Evolutionary conservation across 2,329 filamentous ascomycete species (phyloP), one percentile per base, ranked within the genome.

Genomic region (Chrysosporium queenslandicum): DNA sequence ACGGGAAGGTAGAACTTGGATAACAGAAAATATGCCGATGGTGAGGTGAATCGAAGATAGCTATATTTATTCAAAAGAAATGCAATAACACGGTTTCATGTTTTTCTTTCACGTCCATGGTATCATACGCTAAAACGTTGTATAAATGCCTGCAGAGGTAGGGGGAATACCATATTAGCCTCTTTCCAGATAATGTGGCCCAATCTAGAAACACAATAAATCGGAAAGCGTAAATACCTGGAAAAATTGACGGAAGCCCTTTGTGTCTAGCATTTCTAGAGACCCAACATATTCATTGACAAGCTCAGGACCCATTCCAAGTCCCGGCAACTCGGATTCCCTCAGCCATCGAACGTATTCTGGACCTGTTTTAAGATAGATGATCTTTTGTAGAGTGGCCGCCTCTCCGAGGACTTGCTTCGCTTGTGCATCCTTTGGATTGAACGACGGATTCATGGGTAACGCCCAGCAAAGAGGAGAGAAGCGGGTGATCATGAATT

Each of bases 401-500:
- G 94, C 88, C 72, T 98, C 92, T 52, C 82, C 83, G 36, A 98
- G 78, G 1, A 96, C 86, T 67, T 90, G 85, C 66, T 86, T 86
- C 30, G 86, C 86, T 71, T 95, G 89, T 1, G 90, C 89, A 66
- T 98, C 92, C 57, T 83, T 82, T 1, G 87, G 81, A 58, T 85
- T 85, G 76, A 97, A 96, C 18, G 78, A 78, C 4, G 85, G 76
- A 41, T 90, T 85, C 36, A 81, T 81, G 32, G 94, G 81, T 5
- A 97, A 82, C 37, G 87, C 85, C 92, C 92, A 98, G 66, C 86
- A 90, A 6, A 94, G 77, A 0, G 86, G 80, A 54, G 94, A 91
- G 72, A 98, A 95, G 20, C 86, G 81, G 40, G 86, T 81, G 54
- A 97, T 86, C 69, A 95, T 85, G 70, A 95, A 97, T 53, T 80